These are phyloP conservation scores for Massospora cicadina DNA, from an alignment of 371 early-diverging fungal species.

Conservation along the genomic window DNA sequence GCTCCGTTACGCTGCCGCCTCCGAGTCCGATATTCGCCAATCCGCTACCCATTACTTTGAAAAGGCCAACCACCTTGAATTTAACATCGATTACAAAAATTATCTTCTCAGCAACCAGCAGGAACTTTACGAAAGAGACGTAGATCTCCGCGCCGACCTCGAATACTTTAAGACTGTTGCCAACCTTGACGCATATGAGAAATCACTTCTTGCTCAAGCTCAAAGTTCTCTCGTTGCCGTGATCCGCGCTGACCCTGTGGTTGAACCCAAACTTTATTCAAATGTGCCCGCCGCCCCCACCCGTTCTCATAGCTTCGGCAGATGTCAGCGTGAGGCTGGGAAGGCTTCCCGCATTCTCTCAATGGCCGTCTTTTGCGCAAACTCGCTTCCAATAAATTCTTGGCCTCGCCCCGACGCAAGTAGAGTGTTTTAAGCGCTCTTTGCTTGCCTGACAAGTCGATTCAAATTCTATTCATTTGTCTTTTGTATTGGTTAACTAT, in stretches of 20 bases:
- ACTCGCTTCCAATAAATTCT: neutral
- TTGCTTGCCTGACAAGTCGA: too few species aligned
- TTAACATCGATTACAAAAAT: neutral
- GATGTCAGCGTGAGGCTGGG: neutral
- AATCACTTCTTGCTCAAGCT: neutral
- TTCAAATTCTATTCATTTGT: too few species aligned
- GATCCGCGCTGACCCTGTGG: neutral
- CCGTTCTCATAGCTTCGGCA: neutral
- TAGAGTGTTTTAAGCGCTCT: too few species aligned
- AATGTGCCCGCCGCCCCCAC: neutral
- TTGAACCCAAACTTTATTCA: neutral
- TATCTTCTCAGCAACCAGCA: neutral
- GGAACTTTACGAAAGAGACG: neutral
- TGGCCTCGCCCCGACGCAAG: neutral
- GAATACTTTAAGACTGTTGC: neutral
- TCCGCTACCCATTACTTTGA: neutral
- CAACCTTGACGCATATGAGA: neutral
- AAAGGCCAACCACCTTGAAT: neutral
- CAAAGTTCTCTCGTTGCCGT: neutral
- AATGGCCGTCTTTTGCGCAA: neutral
- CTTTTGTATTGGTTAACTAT: too few species aligned
- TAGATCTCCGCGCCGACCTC: neutral
- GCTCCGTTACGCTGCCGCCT: neutral
- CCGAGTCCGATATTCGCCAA: neutral
- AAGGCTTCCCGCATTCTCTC: neutral